Percentiles rank a stretch among this genome's conserved stretches.
These are phyloP conservation scores for Triticum turgidum DNA, from an alignment of 176 grass and related monocot genomes.

Conservation along the genomic window DNA sequence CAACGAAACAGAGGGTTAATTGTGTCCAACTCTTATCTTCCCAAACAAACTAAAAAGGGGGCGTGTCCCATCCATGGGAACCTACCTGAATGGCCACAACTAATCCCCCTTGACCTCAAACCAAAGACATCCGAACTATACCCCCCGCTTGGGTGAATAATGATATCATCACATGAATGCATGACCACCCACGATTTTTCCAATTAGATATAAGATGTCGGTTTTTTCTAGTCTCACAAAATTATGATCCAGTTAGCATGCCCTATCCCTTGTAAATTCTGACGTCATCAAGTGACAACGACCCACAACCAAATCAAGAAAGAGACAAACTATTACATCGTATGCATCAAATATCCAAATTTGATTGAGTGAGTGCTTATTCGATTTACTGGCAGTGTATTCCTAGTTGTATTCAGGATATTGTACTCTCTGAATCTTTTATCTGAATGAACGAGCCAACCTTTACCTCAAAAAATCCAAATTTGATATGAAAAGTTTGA, in stretches of 20 bases:
- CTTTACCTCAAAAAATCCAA: conserved; percentile 5
- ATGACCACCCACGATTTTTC: neutral
- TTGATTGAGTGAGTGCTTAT: neutral
- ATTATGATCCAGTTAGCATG: neutral
- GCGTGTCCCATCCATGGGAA: neutral
- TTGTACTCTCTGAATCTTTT: too few relatives aligned
- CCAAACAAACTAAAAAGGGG: neutral
- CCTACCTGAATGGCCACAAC: neutral
- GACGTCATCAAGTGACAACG: neutral
- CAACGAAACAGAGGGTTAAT: neutral
- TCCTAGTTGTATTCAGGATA: too few relatives aligned
- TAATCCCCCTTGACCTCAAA: neutral
- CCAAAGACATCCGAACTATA: neutral
- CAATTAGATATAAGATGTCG: neutral
- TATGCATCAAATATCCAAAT: conserved; percentile 25
- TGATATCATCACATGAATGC: too few relatives aligned
- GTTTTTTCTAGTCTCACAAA: conserved; percentile 1
- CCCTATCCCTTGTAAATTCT: neutral
- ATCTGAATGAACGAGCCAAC: too few relatives aligned
- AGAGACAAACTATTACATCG: neutral
- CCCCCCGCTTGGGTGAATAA: neutral
- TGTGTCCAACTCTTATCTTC: neutral
- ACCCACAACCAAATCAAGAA: neutral
- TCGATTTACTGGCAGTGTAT: too few relatives aligned
- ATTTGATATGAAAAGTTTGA: conserved; percentile 14